These are phyloP conservation scores for Salicornia ramosissima DNA, from an alignment of 148 eudicot species.

Conservation along the genomic window DNA sequence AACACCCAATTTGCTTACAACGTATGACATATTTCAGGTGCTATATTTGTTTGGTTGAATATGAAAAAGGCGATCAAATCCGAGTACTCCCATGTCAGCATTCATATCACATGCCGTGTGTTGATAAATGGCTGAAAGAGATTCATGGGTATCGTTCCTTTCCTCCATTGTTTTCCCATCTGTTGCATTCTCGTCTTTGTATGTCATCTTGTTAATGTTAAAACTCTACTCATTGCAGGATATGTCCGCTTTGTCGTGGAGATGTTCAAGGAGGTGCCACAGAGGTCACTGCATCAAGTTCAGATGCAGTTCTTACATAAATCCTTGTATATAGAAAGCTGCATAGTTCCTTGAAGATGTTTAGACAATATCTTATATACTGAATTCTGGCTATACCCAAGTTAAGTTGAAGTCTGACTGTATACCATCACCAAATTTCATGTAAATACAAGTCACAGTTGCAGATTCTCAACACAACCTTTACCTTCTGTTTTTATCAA, in stretches of 20 bases:
- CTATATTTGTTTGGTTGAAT: slow-evolving; percentile 74
- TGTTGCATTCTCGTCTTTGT: background rate
- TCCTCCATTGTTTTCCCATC: background rate
- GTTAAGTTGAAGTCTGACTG: slow-evolving; percentile 10
- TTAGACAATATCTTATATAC: background rate
- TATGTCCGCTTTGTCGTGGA: slow-evolving; percentile 86
- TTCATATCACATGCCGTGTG: slow-evolving; percentile 67
- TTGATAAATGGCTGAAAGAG: slow-evolving; percentile 92
- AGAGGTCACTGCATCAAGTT: slow-evolving; percentile 32
- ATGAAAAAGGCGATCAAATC: slow-evolving; percentile 61
- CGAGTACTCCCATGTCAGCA: slow-evolving; percentile 79
- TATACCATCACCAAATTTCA: background rate
- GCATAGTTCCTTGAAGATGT: slow-evolving; percentile 7
- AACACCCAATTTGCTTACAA: background rate
- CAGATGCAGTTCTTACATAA: slow-evolving; percentile 23
- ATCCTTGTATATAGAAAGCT: slow-evolving; percentile 22
- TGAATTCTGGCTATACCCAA: background rate
- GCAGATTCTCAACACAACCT: background rate
- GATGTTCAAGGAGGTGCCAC: slow-evolving; percentile 49
- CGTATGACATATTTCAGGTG: slow-evolving; percentile 47
- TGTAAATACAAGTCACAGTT: slow-evolving; percentile 20
- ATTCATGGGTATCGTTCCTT: slow-evolving; percentile 57
- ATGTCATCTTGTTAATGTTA: background rate
- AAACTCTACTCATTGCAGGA: slow-evolving; percentile 34
- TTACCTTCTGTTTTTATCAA: slow-evolving; percentile 6